phyloP scores from a whole-genome alignment of 148 eudicot genomes.

The Chenopodium berlandieri region DNA sequence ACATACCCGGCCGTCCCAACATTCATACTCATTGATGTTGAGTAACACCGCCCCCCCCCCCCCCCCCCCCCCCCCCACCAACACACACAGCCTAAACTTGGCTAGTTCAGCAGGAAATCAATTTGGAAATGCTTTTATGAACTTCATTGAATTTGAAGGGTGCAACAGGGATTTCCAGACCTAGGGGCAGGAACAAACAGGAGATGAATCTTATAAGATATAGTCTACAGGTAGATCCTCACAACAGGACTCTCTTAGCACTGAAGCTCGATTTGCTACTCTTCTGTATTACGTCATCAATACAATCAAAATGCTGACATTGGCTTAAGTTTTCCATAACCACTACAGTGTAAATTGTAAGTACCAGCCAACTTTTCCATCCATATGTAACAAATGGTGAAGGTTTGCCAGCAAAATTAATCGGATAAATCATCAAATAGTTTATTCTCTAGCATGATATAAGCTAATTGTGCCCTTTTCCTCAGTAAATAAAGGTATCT shows the following conservation, averaged over 20 bases:
- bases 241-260: no score
- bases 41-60: no score
- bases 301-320: neutral
- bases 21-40: no score
- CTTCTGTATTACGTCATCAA: neutral
- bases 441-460: neutral
- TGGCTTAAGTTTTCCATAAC: neutral
- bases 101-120: neutral
- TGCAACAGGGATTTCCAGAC: neutral
- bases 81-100: no score
- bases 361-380: neutral
- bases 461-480: neutral
- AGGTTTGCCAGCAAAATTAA: neutral
- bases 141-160: neutral
- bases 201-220: no score
- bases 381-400: neutral
- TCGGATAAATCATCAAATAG: neutral
- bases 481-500: neutral
- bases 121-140: neutral
- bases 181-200: no score
- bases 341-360: neutral
- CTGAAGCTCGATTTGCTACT: no score
- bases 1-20: no score
- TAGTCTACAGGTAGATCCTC: no score
- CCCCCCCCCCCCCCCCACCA: no score